Evolutionary conservation across 73 alveolate genomes (phyloP).

Genomic region (Paraurostyla sp.): DNA sequence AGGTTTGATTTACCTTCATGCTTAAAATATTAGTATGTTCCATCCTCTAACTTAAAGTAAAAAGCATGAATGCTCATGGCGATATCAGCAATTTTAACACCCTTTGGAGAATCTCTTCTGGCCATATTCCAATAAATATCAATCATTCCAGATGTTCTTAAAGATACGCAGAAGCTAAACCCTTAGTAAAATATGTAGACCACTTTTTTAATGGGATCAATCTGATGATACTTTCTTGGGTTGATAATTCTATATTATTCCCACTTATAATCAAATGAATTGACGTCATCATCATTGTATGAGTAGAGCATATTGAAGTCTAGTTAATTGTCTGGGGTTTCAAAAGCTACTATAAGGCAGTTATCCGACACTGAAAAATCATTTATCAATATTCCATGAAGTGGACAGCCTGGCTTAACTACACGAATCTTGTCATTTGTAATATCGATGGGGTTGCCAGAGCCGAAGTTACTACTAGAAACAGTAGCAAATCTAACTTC

Average conservation of each 20-base stretch:
- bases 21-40: background rate
- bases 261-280: conserved; percentile 2
- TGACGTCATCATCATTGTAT: background rate
- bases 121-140: conserved; percentile 54
- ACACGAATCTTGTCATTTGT: background rate
- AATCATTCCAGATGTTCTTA: conserved; percentile 15
- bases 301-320: conserved; percentile 54
- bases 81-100: conserved; percentile 25
- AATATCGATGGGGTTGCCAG: background rate
- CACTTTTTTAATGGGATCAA: conserved; percentile 21
- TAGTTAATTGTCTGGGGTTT: conserved; percentile 47
- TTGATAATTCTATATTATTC: conserved; percentile 35
- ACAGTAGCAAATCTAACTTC: conserved; percentile 21
- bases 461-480: background rate
- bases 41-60: conserved; percentile 14
- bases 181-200: background rate
- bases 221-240: background rate
- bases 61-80: conserved; percentile 30
- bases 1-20: conserved; percentile 8
- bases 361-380: conserved; percentile 2
- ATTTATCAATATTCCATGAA: conserved; percentile 20
- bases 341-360: conserved; percentile 45
- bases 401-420: conserved; percentile 13
- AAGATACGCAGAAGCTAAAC: conserved; percentile 18
- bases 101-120: conserved; percentile 44